A percentile compares a stretch with the other conserved stretches of the same genome.
Conservation (phyloP, 352 stramenopile genomes). For the Globisporangium parvum region DNA sequence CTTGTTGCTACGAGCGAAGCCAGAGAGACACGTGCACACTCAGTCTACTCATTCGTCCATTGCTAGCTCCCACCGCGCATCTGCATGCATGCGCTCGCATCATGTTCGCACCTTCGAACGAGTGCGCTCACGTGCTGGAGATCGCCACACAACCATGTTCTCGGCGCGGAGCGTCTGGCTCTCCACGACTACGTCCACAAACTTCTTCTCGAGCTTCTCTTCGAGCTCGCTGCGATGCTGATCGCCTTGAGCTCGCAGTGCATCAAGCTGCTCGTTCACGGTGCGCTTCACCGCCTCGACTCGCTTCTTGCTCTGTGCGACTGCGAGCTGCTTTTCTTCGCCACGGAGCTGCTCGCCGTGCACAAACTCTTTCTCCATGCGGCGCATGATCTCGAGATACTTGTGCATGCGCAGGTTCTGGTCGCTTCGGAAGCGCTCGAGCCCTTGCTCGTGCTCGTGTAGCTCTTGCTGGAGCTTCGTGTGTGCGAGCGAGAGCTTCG, state of each 20-base stretch:
- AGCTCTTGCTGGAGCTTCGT: constrained; percentile 26
- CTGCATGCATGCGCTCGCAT: background rate
- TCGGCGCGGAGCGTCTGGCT: constrained; percentile 34
- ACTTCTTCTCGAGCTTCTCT: constrained; percentile 30
- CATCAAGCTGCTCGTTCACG: constrained; percentile 23
- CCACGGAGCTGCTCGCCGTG: constrained; percentile 22
- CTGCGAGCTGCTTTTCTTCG: constrained; percentile 28
- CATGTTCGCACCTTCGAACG: constrained; percentile 7
- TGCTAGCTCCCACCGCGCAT: background rate
- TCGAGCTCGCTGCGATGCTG: constrained; percentile 21
- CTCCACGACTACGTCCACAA: constrained; percentile 34
- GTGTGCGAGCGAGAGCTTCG: constrained; percentile 19
- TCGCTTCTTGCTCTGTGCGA: constrained; percentile 25
- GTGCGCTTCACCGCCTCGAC: constrained; percentile 14
- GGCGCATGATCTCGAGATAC: constrained; percentile 30
- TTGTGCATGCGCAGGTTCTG: constrained; percentile 26
- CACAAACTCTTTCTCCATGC: constrained; percentile 33
- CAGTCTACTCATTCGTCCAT: background rate
- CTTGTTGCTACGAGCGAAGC: constrained; percentile 24
- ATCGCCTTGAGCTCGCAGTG: constrained; percentile 17
- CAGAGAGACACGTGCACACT: background rate
- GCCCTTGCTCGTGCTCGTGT: constrained; percentile 18
- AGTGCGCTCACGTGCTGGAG: constrained; percentile 16
- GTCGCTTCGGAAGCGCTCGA: constrained; percentile 22
- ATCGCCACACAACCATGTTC: constrained; percentile 29